phyloP scores from a whole-genome alignment of 495 filamentous ascomycete genomes.

The Penicillium fimorum region DNA sequence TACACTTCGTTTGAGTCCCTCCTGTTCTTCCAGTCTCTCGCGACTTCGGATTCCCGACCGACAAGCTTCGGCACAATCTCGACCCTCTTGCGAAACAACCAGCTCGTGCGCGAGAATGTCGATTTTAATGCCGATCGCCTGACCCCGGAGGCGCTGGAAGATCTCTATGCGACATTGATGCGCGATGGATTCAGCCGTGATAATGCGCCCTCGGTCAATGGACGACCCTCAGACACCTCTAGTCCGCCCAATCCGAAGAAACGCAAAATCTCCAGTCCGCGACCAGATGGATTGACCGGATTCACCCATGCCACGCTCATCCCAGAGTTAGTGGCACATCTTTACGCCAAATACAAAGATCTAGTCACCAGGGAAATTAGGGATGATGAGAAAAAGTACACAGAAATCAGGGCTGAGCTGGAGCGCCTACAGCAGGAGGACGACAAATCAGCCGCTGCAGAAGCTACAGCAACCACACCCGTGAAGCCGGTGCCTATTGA shows the following conservation, averaged over 20 bases:
- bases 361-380: conserved; percentile 65
- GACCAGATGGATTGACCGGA: conserved; percentile 55
- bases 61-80: conserved; percentile 72
- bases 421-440: conserved; percentile 62
- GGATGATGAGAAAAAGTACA: conserved; percentile 69
- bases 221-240: conserved; percentile 26
- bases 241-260: conserved; percentile 58
- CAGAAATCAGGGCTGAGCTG: conserved; percentile 63
- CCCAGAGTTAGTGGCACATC: conserved; percentile 62
- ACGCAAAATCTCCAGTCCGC: conserved; percentile 68
- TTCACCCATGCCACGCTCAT: conserved; percentile 63
- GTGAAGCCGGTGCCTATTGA: conserved; percentile 28
- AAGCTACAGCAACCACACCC: conserved; percentile 10
- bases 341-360: conserved; percentile 73
- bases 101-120: conserved; percentile 62
- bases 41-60: conserved; percentile 60
- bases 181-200: conserved; percentile 62
- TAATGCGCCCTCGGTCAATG: conserved; percentile 24
- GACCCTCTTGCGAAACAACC: conserved; percentile 66
- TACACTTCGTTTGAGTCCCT: conserved; percentile 88
- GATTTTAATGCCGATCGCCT: conserved; percentile 71
- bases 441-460: conserved; percentile 38
- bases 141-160: conserved; percentile 72
- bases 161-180: conserved; percentile 72
- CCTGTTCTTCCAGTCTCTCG: conserved; percentile 83